Base-by-base conservation (phyloP, 805 yeast species). In the Candida pseudofarinosa region DNA sequence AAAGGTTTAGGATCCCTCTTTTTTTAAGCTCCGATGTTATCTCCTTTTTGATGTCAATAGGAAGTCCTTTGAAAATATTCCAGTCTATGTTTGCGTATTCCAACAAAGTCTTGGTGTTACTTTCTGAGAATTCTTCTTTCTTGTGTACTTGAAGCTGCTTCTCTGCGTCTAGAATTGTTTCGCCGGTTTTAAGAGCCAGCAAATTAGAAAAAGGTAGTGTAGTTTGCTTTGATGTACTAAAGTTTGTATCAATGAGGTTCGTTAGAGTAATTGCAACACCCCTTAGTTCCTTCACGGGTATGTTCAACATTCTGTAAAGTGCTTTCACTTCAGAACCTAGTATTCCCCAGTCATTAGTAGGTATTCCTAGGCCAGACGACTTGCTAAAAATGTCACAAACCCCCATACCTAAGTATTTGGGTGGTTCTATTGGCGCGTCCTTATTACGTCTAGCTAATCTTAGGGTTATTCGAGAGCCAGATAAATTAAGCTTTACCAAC, bases 321-420 rank as follows among this genome's bases (percentile, higher is more conserved):
- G 77, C 66, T 50, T 80, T 74, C 32, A 81, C 55, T 54, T 83
- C 87, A 10, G 81, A 70, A 0, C 81, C 75, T 6, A 88, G 58
- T n/a, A 78, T 54, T 0, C 88, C 87, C 52, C 70, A 50, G 41
- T 79, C 83, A 52, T 77, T 69, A 1, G 89, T 79, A 2, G 83
- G 72, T 1, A 77, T 58, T 0, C 89, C 88, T 12, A 91, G 55
- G 28, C 69, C 69, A 2, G 83, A 65, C 8, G 83, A 69, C 50
- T 80, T 81, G 35, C 81, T 78, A 10, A 74, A 63, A 28, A 82
- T 67, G 39, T 82, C 88, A 60, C 96, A 88, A 12, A 58, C 58
- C 0, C 99, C 98, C 80, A 85, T 79, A 0, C 99, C 99, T 54
- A 93, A 49, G 59, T 68, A 83, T 55, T 91, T 93, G 1, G 85